phyloP scores from a whole-genome alignment of 768 basidiomycete genomes.

The Auricularia sp. region DNA sequence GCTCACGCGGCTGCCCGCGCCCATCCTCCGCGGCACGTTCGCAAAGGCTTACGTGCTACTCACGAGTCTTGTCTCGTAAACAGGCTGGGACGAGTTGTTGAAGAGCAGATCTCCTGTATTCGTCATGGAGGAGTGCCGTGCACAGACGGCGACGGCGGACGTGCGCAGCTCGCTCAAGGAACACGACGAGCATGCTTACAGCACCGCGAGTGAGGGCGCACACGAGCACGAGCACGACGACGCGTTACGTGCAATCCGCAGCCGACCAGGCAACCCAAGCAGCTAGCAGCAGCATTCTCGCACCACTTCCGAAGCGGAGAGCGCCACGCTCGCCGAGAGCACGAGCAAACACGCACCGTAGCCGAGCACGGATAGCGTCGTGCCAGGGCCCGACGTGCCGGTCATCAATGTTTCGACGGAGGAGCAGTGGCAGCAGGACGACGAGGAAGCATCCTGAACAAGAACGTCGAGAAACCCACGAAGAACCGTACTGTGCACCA shows the following conservation, averaged over 20 bases:
- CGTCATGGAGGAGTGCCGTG: constrained; percentile 98
- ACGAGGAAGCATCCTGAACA: constrained; percentile 31
- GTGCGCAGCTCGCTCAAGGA: constrained; percentile 23
- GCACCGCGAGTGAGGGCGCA: constrained; percentile 38
- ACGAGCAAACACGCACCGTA: constrained; percentile 21
- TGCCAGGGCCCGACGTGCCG: background rate
- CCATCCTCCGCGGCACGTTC: constrained; percentile 91
- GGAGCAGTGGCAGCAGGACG: constrained; percentile 40
- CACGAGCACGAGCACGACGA: constrained; percentile 47
- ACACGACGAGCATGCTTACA: constrained; percentile 14
- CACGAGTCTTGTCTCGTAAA: constrained; percentile 81
- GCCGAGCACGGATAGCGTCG: background rate
- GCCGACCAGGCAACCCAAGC: constrained; percentile 11
- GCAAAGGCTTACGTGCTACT: constrained; percentile 87
- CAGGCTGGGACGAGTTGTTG: constrained; percentile 97
- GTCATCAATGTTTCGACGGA: background rate
- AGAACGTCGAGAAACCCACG: constrained; percentile 3
- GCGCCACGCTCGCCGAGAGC: constrained; percentile 12
- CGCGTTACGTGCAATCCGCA: constrained; percentile 8
- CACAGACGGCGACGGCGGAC: constrained; percentile 82
- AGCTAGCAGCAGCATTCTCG: background rate
- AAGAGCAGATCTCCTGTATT: constrained; percentile 92
- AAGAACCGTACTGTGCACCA: constrained; percentile 2
- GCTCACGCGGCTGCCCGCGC: constrained; percentile 84
- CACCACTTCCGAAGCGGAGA: background rate